These are phyloP conservation scores for Blastomyces percursus DNA, from an alignment of 2,329 filamentous ascomycete genomes.

Conservation along the genomic window DNA sequence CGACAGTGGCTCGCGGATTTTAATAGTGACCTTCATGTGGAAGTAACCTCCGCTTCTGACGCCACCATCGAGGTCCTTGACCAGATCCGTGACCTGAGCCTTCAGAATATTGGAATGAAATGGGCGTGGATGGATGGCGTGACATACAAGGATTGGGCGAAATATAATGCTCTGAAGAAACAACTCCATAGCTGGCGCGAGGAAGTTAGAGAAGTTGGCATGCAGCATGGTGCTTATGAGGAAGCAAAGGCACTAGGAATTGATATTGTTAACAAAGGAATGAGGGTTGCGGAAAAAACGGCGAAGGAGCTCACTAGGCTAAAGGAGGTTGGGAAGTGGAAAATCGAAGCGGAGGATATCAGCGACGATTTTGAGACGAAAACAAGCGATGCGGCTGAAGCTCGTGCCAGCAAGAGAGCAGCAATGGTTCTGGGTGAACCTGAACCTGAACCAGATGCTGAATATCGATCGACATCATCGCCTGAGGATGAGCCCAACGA, in stretches of 20 bases:
- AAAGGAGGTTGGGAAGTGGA: conserved; percentile 76
- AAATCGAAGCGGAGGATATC: conserved; percentile 62
- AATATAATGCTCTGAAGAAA: conserved; percentile 78
- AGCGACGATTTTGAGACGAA: conserved; percentile 69
- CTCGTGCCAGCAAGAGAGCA: conserved; percentile 12
- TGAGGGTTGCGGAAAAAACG: conserved; percentile 65
- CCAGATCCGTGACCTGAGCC: conserved; percentile 67
- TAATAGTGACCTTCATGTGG: conserved; percentile 55
- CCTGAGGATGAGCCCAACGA: neutral
- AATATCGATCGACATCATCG: neutral
- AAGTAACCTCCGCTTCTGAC: conserved; percentile 62
- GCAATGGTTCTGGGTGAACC: neutral
- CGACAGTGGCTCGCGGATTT: conserved; percentile 66
- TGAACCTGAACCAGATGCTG: neutral
- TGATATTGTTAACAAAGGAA: conserved; percentile 64
- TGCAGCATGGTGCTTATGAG: conserved; percentile 59
- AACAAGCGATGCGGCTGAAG: conserved; percentile 47
- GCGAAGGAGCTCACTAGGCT: conserved; percentile 69
- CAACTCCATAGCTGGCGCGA: conserved; percentile 75
- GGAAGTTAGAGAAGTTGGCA: conserved; percentile 66
- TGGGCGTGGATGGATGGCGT: conserved; percentile 96
- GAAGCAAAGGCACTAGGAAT: conserved; percentile 57
- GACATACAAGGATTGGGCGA: conserved; percentile 94
- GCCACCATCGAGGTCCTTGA: conserved; percentile 75
- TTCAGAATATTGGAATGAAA: conserved; percentile 81